phyloP scores from a whole-genome alignment of 176 grass and related monocot genomes.

The Echinochloa phyllopogon region DNA sequence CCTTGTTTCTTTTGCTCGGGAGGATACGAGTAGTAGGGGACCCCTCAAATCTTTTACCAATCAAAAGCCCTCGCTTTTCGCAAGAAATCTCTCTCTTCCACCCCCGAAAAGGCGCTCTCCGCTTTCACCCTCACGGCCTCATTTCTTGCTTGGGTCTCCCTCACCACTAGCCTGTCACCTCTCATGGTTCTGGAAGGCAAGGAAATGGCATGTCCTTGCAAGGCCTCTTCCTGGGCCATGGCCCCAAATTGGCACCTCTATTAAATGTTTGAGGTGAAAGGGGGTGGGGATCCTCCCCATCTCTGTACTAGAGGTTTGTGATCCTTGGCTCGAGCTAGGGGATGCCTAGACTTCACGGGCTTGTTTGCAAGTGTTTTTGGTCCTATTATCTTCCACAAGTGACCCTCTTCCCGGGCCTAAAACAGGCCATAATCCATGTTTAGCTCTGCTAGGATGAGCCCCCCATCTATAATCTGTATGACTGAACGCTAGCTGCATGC shows the following conservation, averaged over 20 bases:
- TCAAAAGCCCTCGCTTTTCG: constrained; percentile 34
- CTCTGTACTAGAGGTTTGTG: neutral
- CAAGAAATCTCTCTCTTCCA: constrained; percentile 48
- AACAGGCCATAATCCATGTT: constrained; percentile 2
- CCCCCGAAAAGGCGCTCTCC: neutral
- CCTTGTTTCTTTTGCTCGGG: neutral
- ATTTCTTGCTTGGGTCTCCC: constrained; percentile 28
- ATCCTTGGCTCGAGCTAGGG: constrained; percentile 31
- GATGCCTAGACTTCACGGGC: constrained; percentile 20
- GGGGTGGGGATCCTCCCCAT: neutral
- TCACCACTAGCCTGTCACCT: constrained; percentile 45
- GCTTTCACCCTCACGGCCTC: neutral
- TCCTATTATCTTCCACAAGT: constrained; percentile 10
- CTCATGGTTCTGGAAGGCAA: constrained; percentile 40
- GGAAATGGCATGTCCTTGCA: constrained; percentile 42
- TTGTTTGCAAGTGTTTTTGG: constrained; percentile 12
- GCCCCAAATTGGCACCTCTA: constrained; percentile 35
- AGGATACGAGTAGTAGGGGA: constrained; percentile 14
- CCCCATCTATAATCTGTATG: constrained; percentile 18
- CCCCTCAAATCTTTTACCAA: constrained; percentile 50
- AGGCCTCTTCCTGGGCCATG: constrained; percentile 44
- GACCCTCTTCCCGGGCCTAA: constrained; percentile 9
- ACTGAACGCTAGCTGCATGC: neutral
- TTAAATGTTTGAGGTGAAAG: constrained; percentile 46
- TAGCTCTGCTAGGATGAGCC: constrained; percentile 23